phyloP scores from a whole-genome alignment of 768 basidiomycete species.

The Lentinula sp. region DNA sequence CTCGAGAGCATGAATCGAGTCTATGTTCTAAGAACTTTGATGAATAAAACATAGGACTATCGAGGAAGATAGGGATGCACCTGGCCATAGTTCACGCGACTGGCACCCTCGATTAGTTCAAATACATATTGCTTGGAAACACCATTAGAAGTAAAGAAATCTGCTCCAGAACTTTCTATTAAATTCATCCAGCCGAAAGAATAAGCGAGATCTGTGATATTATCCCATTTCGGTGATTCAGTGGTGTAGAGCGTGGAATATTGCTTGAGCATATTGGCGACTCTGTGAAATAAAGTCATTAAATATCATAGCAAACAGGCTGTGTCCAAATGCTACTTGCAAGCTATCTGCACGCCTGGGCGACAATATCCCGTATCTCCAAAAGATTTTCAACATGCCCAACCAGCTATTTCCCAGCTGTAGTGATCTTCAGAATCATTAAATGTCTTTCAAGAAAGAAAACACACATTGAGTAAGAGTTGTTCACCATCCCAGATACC shows the following conservation, averaged over 20 bases:
- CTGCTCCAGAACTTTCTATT: slow-evolving; percentile 43
- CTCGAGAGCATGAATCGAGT: slow-evolving; percentile 71
- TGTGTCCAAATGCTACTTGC: slow-evolving; percentile 25
- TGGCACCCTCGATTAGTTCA: slow-evolving; percentile 77
- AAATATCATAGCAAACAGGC: background rate
- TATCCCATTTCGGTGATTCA: slow-evolving; percentile 54
- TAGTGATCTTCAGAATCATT: slow-evolving; percentile 1
- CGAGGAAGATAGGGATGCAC: slow-evolving; percentile 23
- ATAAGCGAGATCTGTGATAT: slow-evolving; percentile 50
- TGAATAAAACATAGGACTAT: background rate
- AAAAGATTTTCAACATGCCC: slow-evolving; percentile 67
- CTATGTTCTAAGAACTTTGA: slow-evolving; percentile 42
- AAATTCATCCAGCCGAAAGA: slow-evolving; percentile 44
- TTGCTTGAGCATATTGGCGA: slow-evolving; percentile 43
- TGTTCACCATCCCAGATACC: slow-evolving; percentile 83
- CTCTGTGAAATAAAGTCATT: slow-evolving; percentile 30
- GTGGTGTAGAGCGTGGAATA: slow-evolving; percentile 53
- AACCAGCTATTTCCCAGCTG: slow-evolving; percentile 57
- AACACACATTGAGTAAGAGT: slow-evolving; percentile 57
- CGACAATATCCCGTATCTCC: slow-evolving; percentile 68
- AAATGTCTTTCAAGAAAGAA: background rate
- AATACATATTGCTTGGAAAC: slow-evolving; percentile 52
- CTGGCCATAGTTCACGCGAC: slow-evolving; percentile 82
- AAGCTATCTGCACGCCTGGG: slow-evolving; percentile 51
- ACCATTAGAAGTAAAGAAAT: slow-evolving; percentile 50